These are phyloP conservation scores for Cryptosporidium felis DNA, from an alignment of 169 alveolate genomes.

Conservation along the genomic window DNA sequence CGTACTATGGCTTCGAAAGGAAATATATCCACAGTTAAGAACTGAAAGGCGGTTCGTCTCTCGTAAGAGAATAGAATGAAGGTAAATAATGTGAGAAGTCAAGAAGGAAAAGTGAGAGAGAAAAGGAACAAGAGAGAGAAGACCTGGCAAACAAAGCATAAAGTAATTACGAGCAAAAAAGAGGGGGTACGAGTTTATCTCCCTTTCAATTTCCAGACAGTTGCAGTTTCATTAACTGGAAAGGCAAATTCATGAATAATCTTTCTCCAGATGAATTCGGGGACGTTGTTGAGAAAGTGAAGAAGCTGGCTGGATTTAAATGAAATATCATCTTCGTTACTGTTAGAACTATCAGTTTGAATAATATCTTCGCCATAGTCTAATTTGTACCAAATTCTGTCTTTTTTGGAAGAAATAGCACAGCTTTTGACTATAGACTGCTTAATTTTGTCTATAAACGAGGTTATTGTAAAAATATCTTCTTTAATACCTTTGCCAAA, in stretches of 20 bases:
- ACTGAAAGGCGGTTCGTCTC: no score
- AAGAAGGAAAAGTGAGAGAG: slow-evolving; percentile 15
- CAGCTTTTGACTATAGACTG: slow-evolving; percentile 34
- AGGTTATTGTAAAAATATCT: slow-evolving; percentile 58
- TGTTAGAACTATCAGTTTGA: neutral
- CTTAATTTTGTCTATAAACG: slow-evolving; percentile 54
- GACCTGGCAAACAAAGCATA: neutral
- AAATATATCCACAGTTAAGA: no score
- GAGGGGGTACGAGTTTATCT: slow-evolving; percentile 33
- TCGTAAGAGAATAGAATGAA: slow-evolving; percentile 52
- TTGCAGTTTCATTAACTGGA: slow-evolving; percentile 66
- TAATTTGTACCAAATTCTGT: neutral
- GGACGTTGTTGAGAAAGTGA: slow-evolving; percentile 34
- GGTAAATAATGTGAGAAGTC: slow-evolving; percentile 31
- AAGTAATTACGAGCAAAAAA: slow-evolving; percentile 46
- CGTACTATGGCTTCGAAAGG: no score
- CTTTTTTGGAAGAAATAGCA: neutral
- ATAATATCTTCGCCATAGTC: neutral
- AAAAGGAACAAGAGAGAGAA: slow-evolving; percentile 35
- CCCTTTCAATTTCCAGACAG: slow-evolving; percentile 63
- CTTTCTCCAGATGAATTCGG: slow-evolving; percentile 65
- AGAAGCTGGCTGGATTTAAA: neutral
- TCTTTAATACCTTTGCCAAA: neutral
- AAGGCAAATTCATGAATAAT: slow-evolving; percentile 60
- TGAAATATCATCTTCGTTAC: neutral